Evolutionary conservation across 2,329 filamentous ascomycete genomes (phyloP).

Genomic region (Pseudogymnoascus verrucosus): DNA sequence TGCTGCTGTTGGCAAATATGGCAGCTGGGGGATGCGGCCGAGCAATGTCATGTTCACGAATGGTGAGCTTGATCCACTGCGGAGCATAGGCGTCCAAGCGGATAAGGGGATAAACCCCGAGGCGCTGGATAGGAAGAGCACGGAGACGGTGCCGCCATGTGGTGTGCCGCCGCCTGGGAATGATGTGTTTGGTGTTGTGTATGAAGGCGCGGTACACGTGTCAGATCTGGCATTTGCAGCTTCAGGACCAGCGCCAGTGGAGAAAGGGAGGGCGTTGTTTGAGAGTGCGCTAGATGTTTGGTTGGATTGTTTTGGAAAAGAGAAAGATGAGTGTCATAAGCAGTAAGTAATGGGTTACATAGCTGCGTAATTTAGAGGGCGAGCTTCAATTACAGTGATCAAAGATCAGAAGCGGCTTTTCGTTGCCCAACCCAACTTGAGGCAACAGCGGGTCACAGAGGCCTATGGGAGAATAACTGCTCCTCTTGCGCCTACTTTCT

Average conservation of each 20-base stretch:
- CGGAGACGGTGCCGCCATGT: background rate
- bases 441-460: too few relatives aligned
- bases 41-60: background rate
- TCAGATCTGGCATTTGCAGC: background rate
- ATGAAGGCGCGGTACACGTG: background rate
- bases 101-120: background rate
- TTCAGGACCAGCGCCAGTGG: background rate
- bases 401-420: background rate
- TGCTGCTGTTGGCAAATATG: background rate
- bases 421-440: background rate
- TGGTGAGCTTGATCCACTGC: background rate
- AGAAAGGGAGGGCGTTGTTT: constrained; percentile 9
- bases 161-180: background rate
- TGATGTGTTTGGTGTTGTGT: constrained; percentile 4
- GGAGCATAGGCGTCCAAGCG: background rate
- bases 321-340: background rate
- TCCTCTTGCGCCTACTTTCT: background rate
- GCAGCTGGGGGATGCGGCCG: background rate
- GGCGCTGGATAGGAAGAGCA: background rate
- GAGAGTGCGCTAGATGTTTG: constrained; percentile 10
- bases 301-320: constrained; percentile 10
- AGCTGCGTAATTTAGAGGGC: background rate
- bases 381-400: background rate
- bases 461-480: too few relatives aligned
- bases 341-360: background rate